Evolutionary conservation across 768 basidiomycete genomes (phyloP).

Genomic region (Panus rudis): DNA sequence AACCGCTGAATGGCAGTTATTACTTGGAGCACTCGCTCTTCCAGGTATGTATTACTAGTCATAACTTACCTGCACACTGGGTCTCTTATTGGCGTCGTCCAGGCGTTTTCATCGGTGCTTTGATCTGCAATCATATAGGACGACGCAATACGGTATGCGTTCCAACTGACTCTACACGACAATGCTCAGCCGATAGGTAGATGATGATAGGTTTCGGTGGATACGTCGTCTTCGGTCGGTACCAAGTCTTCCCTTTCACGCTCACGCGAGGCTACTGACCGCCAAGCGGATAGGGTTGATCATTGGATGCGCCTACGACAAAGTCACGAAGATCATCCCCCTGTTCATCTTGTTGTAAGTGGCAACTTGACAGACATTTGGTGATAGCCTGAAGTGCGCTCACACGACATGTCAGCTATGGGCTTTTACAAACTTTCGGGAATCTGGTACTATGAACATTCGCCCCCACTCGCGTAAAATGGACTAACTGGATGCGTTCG

Average conservation of each 20-base stretch:
- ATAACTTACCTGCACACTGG: neutral
- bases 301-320: slow-evolving; percentile 54
- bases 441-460: slow-evolving; percentile 46
- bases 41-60: no score
- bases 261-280: neutral
- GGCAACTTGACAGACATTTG: neutral
- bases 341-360: slow-evolving; percentile 64
- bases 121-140: slow-evolving; percentile 46
- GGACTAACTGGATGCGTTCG: no score
- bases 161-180: neutral
- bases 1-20: slow-evolving; percentile 65
- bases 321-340: slow-evolving; percentile 52
- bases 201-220: slow-evolving; percentile 66
- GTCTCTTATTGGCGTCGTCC: neutral
- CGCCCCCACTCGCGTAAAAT: no score
- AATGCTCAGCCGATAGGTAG: slow-evolving; percentile 22
- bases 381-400: no score
- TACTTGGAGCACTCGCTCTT: slow-evolving; percentile 51
- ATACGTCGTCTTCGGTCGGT: slow-evolving; percentile 53
- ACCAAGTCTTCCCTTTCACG: neutral
- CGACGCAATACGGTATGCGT: slow-evolving; percentile 45
- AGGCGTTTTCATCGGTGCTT: slow-evolving; percentile 37
- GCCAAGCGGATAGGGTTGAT: slow-evolving; percentile 24
- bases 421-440: slow-evolving; percentile 66
- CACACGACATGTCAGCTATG: no score